phyloP scores from a whole-genome alignment of 305 asterid genomes.

The Ilex paraguariensis region DNA sequence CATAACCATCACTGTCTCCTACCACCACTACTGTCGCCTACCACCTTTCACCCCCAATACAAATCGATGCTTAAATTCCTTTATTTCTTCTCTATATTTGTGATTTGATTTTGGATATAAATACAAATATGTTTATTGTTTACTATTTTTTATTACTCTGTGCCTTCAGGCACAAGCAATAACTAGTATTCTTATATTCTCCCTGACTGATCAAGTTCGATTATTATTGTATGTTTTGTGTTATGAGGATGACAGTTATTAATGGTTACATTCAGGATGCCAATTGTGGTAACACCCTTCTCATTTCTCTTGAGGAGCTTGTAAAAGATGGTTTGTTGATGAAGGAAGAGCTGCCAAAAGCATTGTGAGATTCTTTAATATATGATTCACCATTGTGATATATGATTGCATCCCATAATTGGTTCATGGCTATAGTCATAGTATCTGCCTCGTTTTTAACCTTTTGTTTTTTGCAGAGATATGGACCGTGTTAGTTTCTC shows the following conservation, averaged over 20 bases:
- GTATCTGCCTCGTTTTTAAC: not conserved
- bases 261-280: slow-evolving; percentile 68
- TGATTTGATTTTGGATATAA: too few relatives aligned
- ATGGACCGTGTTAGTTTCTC: slow-evolving; percentile 63
- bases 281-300: slow-evolving; percentile 88
- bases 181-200: not conserved
- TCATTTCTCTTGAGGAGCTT: slow-evolving; percentile 91
- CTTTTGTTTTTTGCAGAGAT: slow-evolving; percentile 38
- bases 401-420: not conserved
- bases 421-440: not conserved
- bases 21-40: too few relatives aligned
- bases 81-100: too few relatives aligned
- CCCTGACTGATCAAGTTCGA: not conserved
- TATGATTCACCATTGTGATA: not conserved
- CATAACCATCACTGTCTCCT: too few relatives aligned
- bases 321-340: slow-evolving; percentile 80
- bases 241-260: slow-evolving; percentile 4
- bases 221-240: not conserved
- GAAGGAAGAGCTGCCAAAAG: slow-evolving; percentile 80
- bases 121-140: too few relatives aligned
- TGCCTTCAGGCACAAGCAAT: too few relatives aligned
- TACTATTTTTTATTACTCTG: too few relatives aligned
- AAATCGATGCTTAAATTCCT: too few relatives aligned
- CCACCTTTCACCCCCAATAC: too few relatives aligned
- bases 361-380: slow-evolving; percentile 48